phyloP scores from a whole-genome alignment of 306 rosid genomes.

The Quercus bicolor region DNA sequence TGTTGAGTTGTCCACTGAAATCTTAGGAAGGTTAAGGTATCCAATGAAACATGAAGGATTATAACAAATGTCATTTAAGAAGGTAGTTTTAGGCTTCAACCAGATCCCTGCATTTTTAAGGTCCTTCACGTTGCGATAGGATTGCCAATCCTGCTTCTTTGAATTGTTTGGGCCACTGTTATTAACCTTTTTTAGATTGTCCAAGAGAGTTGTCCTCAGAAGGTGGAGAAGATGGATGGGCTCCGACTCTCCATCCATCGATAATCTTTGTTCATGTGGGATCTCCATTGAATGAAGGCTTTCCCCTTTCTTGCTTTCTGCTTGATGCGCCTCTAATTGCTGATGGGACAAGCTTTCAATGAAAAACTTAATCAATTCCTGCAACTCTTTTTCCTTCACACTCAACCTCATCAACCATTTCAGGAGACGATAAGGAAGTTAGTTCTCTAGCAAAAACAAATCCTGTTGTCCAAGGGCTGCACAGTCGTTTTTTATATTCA shows the following conservation, averaged over 20 bases:
- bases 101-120: constrained; percentile 19
- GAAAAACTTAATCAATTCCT: background rate
- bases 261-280: too few relatives aligned
- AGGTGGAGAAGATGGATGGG: constrained; percentile 18
- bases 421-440: constrained; percentile 19
- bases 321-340: too few relatives aligned
- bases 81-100: background rate
- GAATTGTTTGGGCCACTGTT: background rate
- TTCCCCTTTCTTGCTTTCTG: too few relatives aligned
- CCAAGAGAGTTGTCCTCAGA: background rate
- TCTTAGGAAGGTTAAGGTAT: constrained; percentile 11
- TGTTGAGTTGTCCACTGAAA: constrained; percentile 5
- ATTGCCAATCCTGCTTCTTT: background rate
- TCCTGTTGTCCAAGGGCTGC: background rate
- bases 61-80: constrained; percentile 9
- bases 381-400: background rate
- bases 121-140: constrained; percentile 14
- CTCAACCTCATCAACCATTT: background rate
- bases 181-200: background rate
- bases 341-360: background rate
- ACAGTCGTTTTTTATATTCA: background rate
- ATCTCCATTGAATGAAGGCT: too few relatives aligned
- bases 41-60: background rate
- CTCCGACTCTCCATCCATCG: background rate
- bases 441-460: constrained; percentile 27